phyloP scores from a whole-genome alignment of 2,329 filamentous ascomycete genomes.

The Colletotrichum echinochloae region DNA sequence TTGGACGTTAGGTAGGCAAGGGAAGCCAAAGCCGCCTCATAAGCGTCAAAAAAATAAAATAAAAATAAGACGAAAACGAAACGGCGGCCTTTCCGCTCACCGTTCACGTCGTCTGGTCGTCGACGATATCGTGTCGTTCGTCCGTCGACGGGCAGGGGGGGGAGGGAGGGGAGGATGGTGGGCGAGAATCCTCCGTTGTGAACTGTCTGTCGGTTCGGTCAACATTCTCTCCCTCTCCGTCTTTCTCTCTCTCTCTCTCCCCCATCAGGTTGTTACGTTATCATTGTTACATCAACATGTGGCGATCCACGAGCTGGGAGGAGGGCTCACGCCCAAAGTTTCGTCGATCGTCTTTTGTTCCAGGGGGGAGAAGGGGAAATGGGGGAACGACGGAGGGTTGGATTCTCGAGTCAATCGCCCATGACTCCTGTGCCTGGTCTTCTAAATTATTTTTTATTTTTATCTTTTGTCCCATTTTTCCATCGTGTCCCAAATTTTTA shows the following conservation, averaged over 20 bases:
- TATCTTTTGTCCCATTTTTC: too few relatives aligned
- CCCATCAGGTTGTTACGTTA: constrained; percentile 30
- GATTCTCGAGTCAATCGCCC: constrained; percentile 20
- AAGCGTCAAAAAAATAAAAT: too few relatives aligned
- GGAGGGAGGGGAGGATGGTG: background rate
- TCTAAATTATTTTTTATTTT: too few relatives aligned
- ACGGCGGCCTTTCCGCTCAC: constrained; percentile 26
- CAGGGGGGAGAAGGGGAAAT: background rate
- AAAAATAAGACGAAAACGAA: too few relatives aligned
- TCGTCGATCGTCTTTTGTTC: constrained; percentile 26
- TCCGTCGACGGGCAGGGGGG: constrained; percentile 19
- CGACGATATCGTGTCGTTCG: constrained; percentile 6
- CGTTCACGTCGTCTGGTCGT: constrained; percentile 37
- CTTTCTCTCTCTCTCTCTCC: too few relatives aligned
- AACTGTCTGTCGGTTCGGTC: constrained; percentile 3
- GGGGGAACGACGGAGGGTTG: background rate
- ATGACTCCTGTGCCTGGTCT: background rate
- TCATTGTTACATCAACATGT: constrained; percentile 26
- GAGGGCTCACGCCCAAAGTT: constrained; percentile 23
- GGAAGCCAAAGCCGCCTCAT: constrained; percentile 24
- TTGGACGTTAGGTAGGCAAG: constrained; percentile 12
- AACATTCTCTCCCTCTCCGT: background rate
- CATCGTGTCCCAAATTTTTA: too few relatives aligned
- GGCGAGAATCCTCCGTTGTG: constrained; percentile 10
- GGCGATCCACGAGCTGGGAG: constrained; percentile 34